Base-by-base conservation (phyloP, 306 rosid species). In the Dalbergia cultrata region DNA sequence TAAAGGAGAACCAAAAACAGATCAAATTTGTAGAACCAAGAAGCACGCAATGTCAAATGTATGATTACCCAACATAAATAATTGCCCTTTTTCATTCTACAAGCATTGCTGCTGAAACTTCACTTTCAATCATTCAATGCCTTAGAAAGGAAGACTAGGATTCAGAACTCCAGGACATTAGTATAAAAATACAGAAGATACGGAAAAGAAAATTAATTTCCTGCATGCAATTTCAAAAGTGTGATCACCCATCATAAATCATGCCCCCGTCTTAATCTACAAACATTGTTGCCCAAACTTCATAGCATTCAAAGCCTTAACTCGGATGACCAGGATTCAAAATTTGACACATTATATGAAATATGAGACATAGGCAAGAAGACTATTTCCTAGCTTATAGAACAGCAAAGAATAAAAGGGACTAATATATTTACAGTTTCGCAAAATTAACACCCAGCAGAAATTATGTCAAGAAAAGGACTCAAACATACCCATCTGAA, bases 1-100 rank as follows among this genome's bases (percentile, higher is more conserved):
- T 37, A 53, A 54, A 66, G 57, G 45, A 77, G 22, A 41, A 77
- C 26, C 12, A 54, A 77, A 39, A 41, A 77, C 26, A 12, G 66
- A 66, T 13, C 14, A 21, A 53, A 53, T 37, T 66, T 50, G 35
- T 10, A 50, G 39, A 8, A 52, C 5, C 64, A 49, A 35, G 26
- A 52, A 17, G 18, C 56, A 57, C 19, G 5, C 13, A 19, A 8
- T 57, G 18, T 57, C 33, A 57, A 57, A 2, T 19, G 6, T 19
- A 14, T 8, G 33, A 57, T 18, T 18, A 21, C 21, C 33, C 9
- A 18, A 57, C 63, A 57, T 57, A 57, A 53, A 53, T 16, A 9
- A 53, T 53, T 53, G 22, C 59, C 59, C 16, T 16, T 53, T 16
- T 6, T 6, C 5, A 22, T 17, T 19, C 13, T 18, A 18, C 12